These are phyloP conservation scores for Aureobasidium musti DNA, from an alignment of 2,329 filamentous ascomycete genomes.

Conservation along the genomic window DNA sequence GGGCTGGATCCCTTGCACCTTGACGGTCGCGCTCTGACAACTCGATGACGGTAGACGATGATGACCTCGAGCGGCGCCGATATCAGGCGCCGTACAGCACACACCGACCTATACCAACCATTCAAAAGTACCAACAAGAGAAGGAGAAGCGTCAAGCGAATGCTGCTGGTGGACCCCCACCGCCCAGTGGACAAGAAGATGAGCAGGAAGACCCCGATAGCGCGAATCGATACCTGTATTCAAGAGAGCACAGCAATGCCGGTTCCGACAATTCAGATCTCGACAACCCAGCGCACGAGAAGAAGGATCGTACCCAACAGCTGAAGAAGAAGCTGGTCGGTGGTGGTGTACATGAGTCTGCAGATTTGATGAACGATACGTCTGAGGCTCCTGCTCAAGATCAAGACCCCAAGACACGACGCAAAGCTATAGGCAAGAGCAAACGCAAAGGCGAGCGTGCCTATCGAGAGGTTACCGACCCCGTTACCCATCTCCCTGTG, in stretches of 20 bases:
- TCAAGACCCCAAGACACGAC: slow-evolving; percentile 49
- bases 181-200: slow-evolving; percentile 34
- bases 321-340: slow-evolving; percentile 31
- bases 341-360: slow-evolving; percentile 32
- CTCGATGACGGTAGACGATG: slow-evolving; percentile 35
- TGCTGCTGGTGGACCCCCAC: slow-evolving; percentile 29
- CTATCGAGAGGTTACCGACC: slow-evolving; percentile 67
- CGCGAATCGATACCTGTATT: slow-evolving; percentile 36
- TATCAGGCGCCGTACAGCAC: slow-evolving; percentile 49
- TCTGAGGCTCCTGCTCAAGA: slow-evolving; percentile 46
- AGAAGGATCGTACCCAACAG: slow-evolving; percentile 26
- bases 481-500: slow-evolving; percentile 69
- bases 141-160: slow-evolving; percentile 45
- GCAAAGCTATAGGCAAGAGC: slow-evolving; percentile 54
- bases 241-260: slow-evolving; percentile 31
- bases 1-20: slow-evolving; percentile 28
- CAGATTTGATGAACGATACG: slow-evolving; percentile 46
- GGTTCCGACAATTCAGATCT: slow-evolving; percentile 31
- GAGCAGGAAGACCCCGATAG: slow-evolving; percentile 37
- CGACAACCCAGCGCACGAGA: slow-evolving; percentile 30
- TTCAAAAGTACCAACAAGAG: slow-evolving; percentile 51
- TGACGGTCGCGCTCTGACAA: slow-evolving; percentile 11
- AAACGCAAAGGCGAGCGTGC: slow-evolving; percentile 50
- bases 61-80: slow-evolving; percentile 45
- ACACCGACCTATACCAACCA: slow-evolving; percentile 50